Evolutionary conservation across 1,284 basidiomycete genomes (phyloP), one percentile per base, ranked within the genome.

Genomic region (Dichomitus squalens): DNA sequence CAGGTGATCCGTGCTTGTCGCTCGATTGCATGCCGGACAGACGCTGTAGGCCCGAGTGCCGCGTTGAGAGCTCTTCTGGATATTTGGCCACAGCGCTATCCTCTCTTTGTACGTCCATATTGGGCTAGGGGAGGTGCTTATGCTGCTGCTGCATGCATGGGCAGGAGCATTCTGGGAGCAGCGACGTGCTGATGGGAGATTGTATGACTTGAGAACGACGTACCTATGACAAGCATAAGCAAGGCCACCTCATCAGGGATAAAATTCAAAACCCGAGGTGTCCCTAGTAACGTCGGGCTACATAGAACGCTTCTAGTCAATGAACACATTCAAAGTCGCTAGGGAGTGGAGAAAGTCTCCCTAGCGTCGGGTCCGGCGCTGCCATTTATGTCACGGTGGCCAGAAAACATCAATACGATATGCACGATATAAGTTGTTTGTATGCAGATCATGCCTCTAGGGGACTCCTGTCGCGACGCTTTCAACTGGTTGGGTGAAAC

Each of bases 371-470:
- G 27, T 16, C 43, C 27, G 34, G 27, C 21, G 18, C 40, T 31
- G 21, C 40, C 40, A 23, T 23, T 41, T 43, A 21, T 16, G 49
- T 43, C 35, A 27, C 36, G 8, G 14, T 21, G 29, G 14, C 12
- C n/a, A 21, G 18, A 12, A 25, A 44, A 35, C 23, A 9, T 18
- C 20, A 23, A 21, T 9, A 20, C 40, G 40, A 41, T 41, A 36
- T n/a, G 51, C 14, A 36, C 33, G 51, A 52, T 52, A n/a, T n/a
- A n/a, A n/a, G 41, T 44, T 31, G 50, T 41, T 41, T 25, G 11
- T 9, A 16, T 12, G 40, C 21, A 5, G 23, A 7, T 14, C 14
- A 41, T 23, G 21, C n/a, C 25, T 41, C 21, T 12, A 41, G 21
- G 21, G 23, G 11, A 23, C 16, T 41, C 21, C 21, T 25, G 40